Percentiles rank a stretch among this genome's conserved stretches.
phyloP scores from a whole-genome alignment of 2,329 filamentous ascomycete species.

The Fusarium udum region DNA sequence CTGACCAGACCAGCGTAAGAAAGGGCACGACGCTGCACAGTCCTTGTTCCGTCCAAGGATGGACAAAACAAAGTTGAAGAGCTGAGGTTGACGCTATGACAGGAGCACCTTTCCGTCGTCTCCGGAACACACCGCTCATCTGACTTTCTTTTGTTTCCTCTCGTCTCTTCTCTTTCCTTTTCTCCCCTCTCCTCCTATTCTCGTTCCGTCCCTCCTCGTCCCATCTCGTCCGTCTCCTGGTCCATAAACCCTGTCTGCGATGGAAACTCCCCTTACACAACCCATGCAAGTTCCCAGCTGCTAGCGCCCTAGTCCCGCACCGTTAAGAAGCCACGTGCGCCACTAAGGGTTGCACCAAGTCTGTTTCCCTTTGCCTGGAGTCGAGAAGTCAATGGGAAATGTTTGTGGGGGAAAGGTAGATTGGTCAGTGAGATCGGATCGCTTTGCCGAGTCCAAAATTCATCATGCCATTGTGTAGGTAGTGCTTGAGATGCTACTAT shows the following conservation, averaged over 20 bases:
- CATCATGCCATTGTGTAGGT: slow-evolving; percentile 21
- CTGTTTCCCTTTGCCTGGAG: slow-evolving; percentile 15
- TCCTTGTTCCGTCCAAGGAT: background rate
- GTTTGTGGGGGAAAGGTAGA: slow-evolving; percentile 38
- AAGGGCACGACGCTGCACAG: background rate
- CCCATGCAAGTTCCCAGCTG: slow-evolving; percentile 31
- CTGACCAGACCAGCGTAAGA: background rate
- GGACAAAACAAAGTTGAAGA: slow-evolving; percentile 1
- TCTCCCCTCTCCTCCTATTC: slow-evolving; percentile 3
- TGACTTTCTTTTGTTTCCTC: slow-evolving; percentile 22
- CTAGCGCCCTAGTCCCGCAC: slow-evolving; percentile 45
- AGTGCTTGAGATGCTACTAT: background rate
- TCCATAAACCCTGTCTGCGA: slow-evolving; percentile 2
- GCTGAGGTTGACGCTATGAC: slow-evolving; percentile 30
- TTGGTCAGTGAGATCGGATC: slow-evolving; percentile 40
- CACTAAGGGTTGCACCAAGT: slow-evolving; percentile 36
- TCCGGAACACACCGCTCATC: slow-evolving; percentile 33
- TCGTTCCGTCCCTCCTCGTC: slow-evolving; percentile 8
- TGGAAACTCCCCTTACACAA: slow-evolving; percentile 23
- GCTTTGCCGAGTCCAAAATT: slow-evolving; percentile 27
- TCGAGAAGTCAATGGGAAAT: slow-evolving; percentile 18
- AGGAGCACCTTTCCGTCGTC: slow-evolving; percentile 15
- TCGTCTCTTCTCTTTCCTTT: slow-evolving; percentile 12
- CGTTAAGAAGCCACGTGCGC: slow-evolving; percentile 45
- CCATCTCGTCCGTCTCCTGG: slow-evolving; percentile 8